Base-by-base conservation (phyloP, 2,329 filamentous ascomycete genomes). In the Rhynchosporium graminicola region DNA sequence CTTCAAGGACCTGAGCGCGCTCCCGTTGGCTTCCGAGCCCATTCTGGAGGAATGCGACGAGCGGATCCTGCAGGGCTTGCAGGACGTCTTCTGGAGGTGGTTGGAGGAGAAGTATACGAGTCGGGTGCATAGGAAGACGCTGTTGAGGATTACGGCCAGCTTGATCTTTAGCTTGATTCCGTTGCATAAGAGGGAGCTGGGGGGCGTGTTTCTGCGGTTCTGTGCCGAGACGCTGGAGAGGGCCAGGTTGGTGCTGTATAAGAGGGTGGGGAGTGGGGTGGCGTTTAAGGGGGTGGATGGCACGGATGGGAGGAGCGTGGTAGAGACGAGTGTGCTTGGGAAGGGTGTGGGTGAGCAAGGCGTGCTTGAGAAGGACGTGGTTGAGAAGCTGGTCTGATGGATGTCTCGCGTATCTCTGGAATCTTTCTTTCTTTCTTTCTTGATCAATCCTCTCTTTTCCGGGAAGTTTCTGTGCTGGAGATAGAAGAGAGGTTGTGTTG, bases 141-240 rank as follows among this genome's bases (percentile, higher is more conserved):
- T 74, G 9, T 67, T 73, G 57, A 69, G 69, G n/a, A 70, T 74
- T 38, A 72, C 72, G 1, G 72, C 72, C 1, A 70, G 70, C 13
- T 62, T 74, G 8, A 67, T 74, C 57, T 74, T 74, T 63, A 74
- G 67, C 20, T 65, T 74, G 29, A 55, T 74, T 48, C 72, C 72
- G 10, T 62, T 74, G 51, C 72, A 73, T 62, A 67, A 70, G 20
- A 63, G 67, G 1, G 70, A 72, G 63, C 59, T 74, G 31, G 51
- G 52, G 15, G 13, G 26, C 4, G 8, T 56, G 12, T 73, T 74
- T 59, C 54, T 74, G 42, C 60, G 68, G 13, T 12, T 61, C 31
- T 61, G 66, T 72, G n/a, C 63, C 62, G 51, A 13, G 12, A 63
- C 63, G 12, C 47, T 65, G 29, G 61, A 65, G 38, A 36, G 58